Evolutionary conservation across 2,329 filamentous ascomycete genomes (phyloP), one percentile per base, ranked within the genome.

Genomic region (Myriangium duriaei): DNA sequence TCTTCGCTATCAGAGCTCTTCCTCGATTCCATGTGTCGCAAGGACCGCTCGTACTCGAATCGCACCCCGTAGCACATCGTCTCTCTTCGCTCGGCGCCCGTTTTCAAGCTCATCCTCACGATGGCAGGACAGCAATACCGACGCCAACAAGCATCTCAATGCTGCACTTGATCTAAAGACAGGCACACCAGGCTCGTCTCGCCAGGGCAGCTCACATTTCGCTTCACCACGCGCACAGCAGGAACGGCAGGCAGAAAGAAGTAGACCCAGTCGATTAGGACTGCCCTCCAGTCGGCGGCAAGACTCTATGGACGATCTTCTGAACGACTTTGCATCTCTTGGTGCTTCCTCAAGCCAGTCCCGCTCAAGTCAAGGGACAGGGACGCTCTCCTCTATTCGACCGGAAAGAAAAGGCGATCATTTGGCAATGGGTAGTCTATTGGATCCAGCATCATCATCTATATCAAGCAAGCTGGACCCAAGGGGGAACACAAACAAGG

Each of bases 161-260:
- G 26, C 31, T 18, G 42, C 47, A 11, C 49, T 58, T 17, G 51
- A 55, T 39, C 39, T 48, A 42, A 44, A 40, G 33, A 52, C 52
- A 39, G 47, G 45, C 41, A 45, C 45, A n/a, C 46, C 52, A 10
- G 42, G 47, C 13, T 34, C 46, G 9, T 40, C 50, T 9, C 28
- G 43, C 7, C 36, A 42, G 24, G 50, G 51, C 14, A 51, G 48
- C 18, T 54, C 52, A 9, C 48, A 45, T 28, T 53, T 51, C 42
- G 43, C 45, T 7, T 52, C 53, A 11, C 41, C 34, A 21, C 32
- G 40, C 16, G 49, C 50, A 6, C 52, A 55, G 41, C 34, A 32
- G 16, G 30, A 32, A 18, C 16, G 26, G 5, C 26, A 11, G n/a
- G 21, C 30, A 31, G 12, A 13, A 26, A 37, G 21, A 26, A 26